Conservation (phyloP, 441 rosid species). For the Omphalea diandra region DNA sequence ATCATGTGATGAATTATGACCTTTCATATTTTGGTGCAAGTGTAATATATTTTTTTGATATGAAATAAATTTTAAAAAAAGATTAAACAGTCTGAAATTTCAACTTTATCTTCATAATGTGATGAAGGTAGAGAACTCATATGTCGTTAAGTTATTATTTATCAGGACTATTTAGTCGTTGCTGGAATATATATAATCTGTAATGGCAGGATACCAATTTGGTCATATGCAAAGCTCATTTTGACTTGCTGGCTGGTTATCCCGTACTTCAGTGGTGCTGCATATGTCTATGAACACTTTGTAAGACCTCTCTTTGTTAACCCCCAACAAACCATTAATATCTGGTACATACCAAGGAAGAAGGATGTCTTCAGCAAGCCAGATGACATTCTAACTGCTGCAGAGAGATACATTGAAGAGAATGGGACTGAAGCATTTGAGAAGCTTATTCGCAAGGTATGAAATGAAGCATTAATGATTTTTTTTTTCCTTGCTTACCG, state of each 20-base stretch:
- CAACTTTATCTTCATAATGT: background rate
- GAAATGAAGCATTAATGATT: background rate
- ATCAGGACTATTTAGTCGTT: background rate
- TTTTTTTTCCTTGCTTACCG: background rate
- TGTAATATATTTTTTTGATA: background rate
- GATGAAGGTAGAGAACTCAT: background rate
- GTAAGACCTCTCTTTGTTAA: slow-evolving; percentile 75
- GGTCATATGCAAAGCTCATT: slow-evolving; percentile 76
- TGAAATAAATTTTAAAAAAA: background rate
- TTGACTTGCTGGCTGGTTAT: slow-evolving; percentile 94
- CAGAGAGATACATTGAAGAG: slow-evolving; percentile 73
- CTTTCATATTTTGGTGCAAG: background rate
- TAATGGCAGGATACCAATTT: slow-evolving; percentile 72
- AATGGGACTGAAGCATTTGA: slow-evolving; percentile 83
- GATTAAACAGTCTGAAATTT: background rate
- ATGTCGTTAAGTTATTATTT: background rate
- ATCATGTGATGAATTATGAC: background rate
- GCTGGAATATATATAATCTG: background rate
- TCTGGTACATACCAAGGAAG: slow-evolving; percentile 84
- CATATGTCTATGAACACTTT: slow-evolving; percentile 84
- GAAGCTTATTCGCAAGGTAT: slow-evolving; percentile 69
- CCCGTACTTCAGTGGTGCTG: slow-evolving; percentile 95
- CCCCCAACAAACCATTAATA: slow-evolving; percentile 61
- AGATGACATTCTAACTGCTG: slow-evolving; percentile 82
- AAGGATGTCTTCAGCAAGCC: slow-evolving; percentile 51